Evolutionary conservation across 139 green algal genomes (phyloP), one percentile per base, ranked within the genome.

Genomic region (Micromonas commoda): DNA sequence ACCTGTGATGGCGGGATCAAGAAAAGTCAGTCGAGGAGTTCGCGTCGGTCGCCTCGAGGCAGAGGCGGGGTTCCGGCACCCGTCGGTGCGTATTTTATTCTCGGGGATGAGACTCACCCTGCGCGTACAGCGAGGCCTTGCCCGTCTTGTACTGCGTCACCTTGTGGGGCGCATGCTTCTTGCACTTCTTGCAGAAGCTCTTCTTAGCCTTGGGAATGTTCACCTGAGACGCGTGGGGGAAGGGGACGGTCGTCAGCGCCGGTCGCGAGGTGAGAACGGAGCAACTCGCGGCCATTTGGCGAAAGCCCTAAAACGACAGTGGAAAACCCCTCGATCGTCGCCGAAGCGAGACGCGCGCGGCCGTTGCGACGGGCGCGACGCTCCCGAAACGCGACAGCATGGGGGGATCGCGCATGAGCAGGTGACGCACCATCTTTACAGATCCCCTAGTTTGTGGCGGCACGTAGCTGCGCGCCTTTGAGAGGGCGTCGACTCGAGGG

Each of bases 91-190:
- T 34, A 80, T 38, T 23, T 31, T 52, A 20, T 39, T 66, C 63
- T 23, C 9, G 9, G 9, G 45, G 16, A 57, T 16, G 45, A 13
- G 21, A 28, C 81, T 80, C 71, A 96, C 93, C 94, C 87, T 99
- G 95, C 34, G 93, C 95, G 75, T 97, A 99, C 35, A 99, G 84
- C 45, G 87, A 95, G 52, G 96, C 95, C 90, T 99, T 99, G 78
- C 95, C 95, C 28, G 96, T 97, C 91, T 99, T 99, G 88, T 99
- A 99, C 88, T 99, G 95, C 26, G 95, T 99, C 76, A 99, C 95
- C 88, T 99, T 99, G 89, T 98, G 95, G 84, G 91, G 83, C 57
- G 90, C 93, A 87, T 98, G 94, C 92, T 98, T 98, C 69, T 88
- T 89, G 94, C 94, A 98, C 38, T 91, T 86, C 88, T 96, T 97